Percentiles rank a stretch among this genome's conserved stretches.
These are phyloP conservation scores for Scutellaria minor DNA, from an alignment of 257 asterid genomes.

Conservation along the genomic window DNA sequence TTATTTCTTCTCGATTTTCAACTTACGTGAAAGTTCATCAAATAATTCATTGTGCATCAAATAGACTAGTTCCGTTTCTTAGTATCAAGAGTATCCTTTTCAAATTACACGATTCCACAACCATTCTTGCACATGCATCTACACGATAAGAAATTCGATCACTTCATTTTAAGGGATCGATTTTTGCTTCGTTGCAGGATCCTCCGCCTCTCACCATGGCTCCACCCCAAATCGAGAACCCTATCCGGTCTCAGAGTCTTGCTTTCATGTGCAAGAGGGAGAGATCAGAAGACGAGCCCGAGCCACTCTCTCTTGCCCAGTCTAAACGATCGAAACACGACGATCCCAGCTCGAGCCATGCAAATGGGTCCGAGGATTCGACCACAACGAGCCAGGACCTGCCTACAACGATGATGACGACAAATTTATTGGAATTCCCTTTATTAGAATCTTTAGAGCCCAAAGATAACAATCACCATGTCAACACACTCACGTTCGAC, in stretches of 20 bases:
- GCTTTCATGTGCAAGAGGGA: slow-evolving; percentile 83
- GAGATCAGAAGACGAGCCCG: slow-evolving; percentile 65
- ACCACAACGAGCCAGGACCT: slow-evolving; percentile 89
- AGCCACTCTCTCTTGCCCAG: slow-evolving; percentile 66
- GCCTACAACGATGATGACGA: slow-evolving; percentile 63
- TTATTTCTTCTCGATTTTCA: too few relatives aligned
- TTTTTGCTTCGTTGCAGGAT: slow-evolving; percentile 47
- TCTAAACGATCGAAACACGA: slow-evolving; percentile 71
- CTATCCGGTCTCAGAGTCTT: slow-evolving; percentile 44
- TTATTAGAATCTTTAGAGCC: slow-evolving; percentile 61
- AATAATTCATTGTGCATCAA: too few relatives aligned
- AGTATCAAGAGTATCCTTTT: too few relatives aligned
- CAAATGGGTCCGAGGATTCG: slow-evolving; percentile 94
- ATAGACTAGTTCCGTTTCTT: too few relatives aligned
- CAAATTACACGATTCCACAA: too few relatives aligned
- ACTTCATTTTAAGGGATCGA: neutral
- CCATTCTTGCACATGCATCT: too few relatives aligned
- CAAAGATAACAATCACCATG: slow-evolving; percentile 59
- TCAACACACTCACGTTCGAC: slow-evolving; percentile 57
- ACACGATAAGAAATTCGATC: too few relatives aligned
- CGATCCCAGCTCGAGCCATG: slow-evolving; percentile 82
- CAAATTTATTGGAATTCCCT: slow-evolving; percentile 71
- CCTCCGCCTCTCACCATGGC: slow-evolving; percentile 48
- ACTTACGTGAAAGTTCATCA: too few relatives aligned
- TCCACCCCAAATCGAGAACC: slow-evolving; percentile 52